Evolutionary conservation across 768 basidiomycete genomes (phyloP), one percentile per base, ranked within the genome.

Genomic region (Lentinula raphanica): DNA sequence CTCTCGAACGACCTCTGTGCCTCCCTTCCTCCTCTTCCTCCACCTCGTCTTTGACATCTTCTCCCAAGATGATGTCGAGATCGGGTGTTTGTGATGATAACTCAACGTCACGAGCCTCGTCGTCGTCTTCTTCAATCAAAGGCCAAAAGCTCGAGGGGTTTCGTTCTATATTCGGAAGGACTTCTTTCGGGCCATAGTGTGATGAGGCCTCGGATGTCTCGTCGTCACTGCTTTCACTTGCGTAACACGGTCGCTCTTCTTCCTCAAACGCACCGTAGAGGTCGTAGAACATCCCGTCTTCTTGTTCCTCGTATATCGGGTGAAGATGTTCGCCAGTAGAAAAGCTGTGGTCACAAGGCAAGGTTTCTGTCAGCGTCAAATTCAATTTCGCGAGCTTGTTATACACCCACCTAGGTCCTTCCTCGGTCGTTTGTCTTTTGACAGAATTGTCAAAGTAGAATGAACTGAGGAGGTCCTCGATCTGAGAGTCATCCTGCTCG

Each of bases 401-500:
- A n/a, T 50, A 32, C 31, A 21, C 31, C n/a, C 15, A 50, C 49
- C 49, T 50, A 21, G 49, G 13, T 11, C 28, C 21, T 35, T 50
- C 49, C 32, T 11, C 29, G 15, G 17, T 35, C 12, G 17, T 27
- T 13, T 53, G 27, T 21, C 49, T 29, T n/a, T 39, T 53, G 12
- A 36, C 51, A 9, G 51, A 53, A 25, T 39, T 53, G 25, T 53
- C 38, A 27, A 56, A 56, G 23, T 56, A 56, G 25, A 56, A 56
- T 6, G 54, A 56, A 7, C 40, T 56, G 54, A 56, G 54, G 27
- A 56, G 39, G n/a, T 56, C 54, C 28, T 56, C 40, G 11, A 56
- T 56, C n/a, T 56, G 39, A 29, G 40, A 3, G 25, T 56, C 54
- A n/a, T 56, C 54, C 5, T 56, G 40, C n/a, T 56, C 54, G 12